Conservation (phyloP, 148 eudicot species). For the Bassia scoparia region DNA sequence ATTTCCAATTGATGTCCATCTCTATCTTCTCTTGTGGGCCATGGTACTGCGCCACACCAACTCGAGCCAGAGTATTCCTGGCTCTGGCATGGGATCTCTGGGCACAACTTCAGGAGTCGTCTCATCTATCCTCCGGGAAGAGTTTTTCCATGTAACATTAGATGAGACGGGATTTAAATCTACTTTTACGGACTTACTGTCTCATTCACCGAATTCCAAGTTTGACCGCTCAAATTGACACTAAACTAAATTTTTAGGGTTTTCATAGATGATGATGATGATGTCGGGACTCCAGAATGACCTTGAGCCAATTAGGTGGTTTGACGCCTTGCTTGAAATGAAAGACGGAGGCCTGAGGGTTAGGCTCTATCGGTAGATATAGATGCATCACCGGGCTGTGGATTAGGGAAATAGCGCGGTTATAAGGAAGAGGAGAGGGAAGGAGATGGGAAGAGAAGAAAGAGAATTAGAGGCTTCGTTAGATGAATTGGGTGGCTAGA, state of each 20-base stretch:
- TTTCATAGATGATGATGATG: background rate
- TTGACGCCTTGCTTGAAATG: background rate
- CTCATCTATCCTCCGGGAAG: constrained; percentile 62
- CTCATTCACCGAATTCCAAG: constrained; percentile 23
- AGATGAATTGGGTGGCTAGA: constrained; percentile 1
- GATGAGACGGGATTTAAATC: constrained; percentile 31
- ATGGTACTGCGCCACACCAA: constrained; percentile 59
- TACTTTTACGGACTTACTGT: constrained; percentile 26
- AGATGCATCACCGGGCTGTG: constrained; percentile 15
- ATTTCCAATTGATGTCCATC: background rate
- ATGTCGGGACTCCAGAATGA: constrained; percentile 18
- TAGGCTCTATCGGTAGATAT: constrained; percentile 10
- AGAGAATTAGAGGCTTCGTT: constrained; percentile 17
- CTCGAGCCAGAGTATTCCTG: constrained; percentile 34
- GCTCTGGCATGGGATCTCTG: constrained; percentile 58
- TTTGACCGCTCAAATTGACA: constrained; percentile 38
- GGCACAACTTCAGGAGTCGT: constrained; percentile 33
- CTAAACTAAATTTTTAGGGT: constrained; percentile 45
- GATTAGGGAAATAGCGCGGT: constrained; percentile 7
- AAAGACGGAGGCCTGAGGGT: background rate
- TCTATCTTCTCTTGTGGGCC: constrained; percentile 16
- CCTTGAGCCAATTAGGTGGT: constrained; percentile 47
- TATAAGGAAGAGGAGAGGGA: constrained; percentile 29
- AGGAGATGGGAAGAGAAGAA: constrained; percentile 24
- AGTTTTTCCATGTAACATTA: constrained; percentile 40